These are phyloP conservation scores for Debaryomyces hansenii DNA, from an alignment of 805 yeast species.

Conservation along the genomic window DNA sequence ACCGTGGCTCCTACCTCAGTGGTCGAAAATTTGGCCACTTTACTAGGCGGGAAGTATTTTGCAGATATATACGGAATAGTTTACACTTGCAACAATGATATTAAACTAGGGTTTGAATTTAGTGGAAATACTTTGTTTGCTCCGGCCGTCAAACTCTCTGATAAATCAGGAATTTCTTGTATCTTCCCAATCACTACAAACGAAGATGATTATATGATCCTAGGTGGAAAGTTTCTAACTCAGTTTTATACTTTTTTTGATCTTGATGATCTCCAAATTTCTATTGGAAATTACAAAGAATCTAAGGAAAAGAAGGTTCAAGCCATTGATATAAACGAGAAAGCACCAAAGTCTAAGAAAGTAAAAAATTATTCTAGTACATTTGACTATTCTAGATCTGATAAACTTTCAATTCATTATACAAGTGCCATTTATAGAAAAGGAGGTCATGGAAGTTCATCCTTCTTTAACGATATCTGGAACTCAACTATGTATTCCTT, in stretches of 20 bases:
- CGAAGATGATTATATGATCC: slow-evolving; percentile 3
- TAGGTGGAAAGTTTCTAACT: slow-evolving; percentile 1
- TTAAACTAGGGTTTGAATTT: neutral
- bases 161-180: neutral
- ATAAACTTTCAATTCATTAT: neutral
- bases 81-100: neutral
- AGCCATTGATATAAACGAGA: neutral
- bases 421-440: neutral
- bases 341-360: neutral
- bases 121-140: neutral
- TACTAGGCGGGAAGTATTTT: slow-evolving; percentile 1
- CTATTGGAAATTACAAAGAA: slow-evolving; percentile 1
- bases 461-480: neutral
- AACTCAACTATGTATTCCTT: neutral
- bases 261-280: slow-evolving; percentile 3
- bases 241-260: slow-evolving; percentile 4
- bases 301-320: neutral
- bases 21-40: slow-evolving; percentile 2
- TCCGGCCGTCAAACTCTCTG: neutral
- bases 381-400: neutral
- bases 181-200: neutral
- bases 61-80: neutral
- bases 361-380: slow-evolving; percentile 1
- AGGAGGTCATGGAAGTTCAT: neutral
- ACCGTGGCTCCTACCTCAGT: slow-evolving; percentile 6